Percentiles rank a stretch among this genome's conserved stretches.
phyloP scores from a whole-genome alignment of 2,329 filamentous ascomycete species.

The Aspergillus pseudotamarii region DNA sequence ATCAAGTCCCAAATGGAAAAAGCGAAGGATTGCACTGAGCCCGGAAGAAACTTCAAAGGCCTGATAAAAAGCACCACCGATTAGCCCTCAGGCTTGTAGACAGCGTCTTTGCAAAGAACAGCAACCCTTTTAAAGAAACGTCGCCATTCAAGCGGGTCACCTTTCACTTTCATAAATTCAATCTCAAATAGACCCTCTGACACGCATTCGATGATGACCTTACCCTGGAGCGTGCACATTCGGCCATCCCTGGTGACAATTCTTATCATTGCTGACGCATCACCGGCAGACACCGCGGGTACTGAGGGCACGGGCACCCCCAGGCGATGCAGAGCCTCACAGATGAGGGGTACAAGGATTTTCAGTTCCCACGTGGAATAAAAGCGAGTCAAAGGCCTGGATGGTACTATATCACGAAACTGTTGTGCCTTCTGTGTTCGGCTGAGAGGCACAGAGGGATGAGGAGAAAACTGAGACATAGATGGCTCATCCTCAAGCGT shows the following conservation, averaged over 20 bases:
- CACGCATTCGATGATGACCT: constrained; percentile 48
- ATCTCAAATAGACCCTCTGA: constrained; percentile 74
- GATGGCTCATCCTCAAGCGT: constrained; percentile 83
- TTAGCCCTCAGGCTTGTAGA: constrained; percentile 62
- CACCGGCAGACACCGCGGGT: constrained; percentile 48
- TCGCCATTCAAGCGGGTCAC: constrained; percentile 94
- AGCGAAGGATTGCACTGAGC: background rate
- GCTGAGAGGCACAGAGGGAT: constrained; percentile 75
- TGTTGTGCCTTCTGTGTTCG: constrained; percentile 85
- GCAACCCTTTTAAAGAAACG: constrained; percentile 97
- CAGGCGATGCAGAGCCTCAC: constrained; percentile 79
- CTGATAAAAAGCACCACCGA: background rate
- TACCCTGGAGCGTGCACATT: constrained; percentile 47
- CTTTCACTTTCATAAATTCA: constrained; percentile 90
- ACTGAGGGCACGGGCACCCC: constrained; percentile 71
- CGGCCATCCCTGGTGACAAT: constrained; percentile 69
- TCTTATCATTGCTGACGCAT: constrained; percentile 65
- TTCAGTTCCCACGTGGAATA: constrained; percentile 77
- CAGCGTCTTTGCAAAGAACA: constrained; percentile 80
- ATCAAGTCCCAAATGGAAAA: constrained; percentile 1
- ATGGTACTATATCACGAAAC: constrained; percentile 89
- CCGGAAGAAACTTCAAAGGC: background rate
- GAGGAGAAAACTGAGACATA: constrained; percentile 78
- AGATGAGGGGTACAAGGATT: constrained; percentile 77
- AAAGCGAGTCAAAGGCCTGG: constrained; percentile 86